Evolutionary conservation across 257 asterid species (phyloP).

Genomic region (Misopates orontium): DNA sequence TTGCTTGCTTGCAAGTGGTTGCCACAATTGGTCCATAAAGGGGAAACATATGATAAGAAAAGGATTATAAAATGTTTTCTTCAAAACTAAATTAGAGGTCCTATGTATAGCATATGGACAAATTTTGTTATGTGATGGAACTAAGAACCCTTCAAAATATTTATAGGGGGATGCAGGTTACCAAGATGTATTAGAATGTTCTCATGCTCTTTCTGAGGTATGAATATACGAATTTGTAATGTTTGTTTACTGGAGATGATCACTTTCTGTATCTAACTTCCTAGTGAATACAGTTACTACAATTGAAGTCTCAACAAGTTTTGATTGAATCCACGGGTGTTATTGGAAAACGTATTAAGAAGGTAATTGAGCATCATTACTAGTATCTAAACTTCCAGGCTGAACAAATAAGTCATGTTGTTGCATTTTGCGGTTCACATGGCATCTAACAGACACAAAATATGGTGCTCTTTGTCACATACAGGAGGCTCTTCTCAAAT

Average conservation of each 20-base stretch:
- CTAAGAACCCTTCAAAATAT: conserved; percentile 30
- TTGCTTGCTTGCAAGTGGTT: conserved; percentile 2
- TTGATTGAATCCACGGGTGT: conserved; percentile 98
- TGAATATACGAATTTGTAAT: conserved; percentile 12
- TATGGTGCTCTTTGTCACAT: conserved; percentile 31
- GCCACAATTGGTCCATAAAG: neutral
- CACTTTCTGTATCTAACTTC: conserved; percentile 24
- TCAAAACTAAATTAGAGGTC: neutral
- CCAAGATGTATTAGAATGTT: conserved; percentile 86
- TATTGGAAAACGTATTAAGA: conserved; percentile 89
- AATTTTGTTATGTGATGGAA: conserved; percentile 8
- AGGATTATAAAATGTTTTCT: neutral
- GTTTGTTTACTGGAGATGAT: neutral
- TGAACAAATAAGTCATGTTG: conserved; percentile 7
- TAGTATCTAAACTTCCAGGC: conserved; percentile 9
- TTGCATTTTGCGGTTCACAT: conserved; percentile 13
- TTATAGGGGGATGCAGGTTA: conserved; percentile 93
- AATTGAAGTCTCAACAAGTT: conserved; percentile 70
- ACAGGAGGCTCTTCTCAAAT: conserved; percentile 91
- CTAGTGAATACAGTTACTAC: conserved; percentile 56
- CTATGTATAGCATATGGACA: conserved; percentile 1
- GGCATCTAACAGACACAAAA: conserved; percentile 17
- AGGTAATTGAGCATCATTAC: conserved; percentile 47
- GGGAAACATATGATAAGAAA: neutral
- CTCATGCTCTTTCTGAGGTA: conserved; percentile 78